A percentile compares a stretch with the other conserved stretches of the same genome.
Conservation (phyloP, 2,329 filamentous ascomycete genomes). For the Epichloe bromicola region DNA sequence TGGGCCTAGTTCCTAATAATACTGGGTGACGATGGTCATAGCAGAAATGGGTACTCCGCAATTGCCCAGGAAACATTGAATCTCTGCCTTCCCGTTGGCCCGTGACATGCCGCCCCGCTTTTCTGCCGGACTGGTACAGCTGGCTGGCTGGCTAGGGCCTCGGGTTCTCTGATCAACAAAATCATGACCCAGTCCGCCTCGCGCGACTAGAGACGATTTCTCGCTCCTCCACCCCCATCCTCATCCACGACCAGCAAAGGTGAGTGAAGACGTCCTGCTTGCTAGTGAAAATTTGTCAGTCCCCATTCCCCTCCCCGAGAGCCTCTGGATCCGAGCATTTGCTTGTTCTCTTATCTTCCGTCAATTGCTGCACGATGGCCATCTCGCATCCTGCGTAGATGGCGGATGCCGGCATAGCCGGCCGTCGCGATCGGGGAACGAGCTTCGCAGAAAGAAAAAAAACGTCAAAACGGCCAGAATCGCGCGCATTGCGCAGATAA, state of each 20-base stretch:
- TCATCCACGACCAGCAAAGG: conserved; percentile 7
- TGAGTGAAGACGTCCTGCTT: conserved; percentile 1
- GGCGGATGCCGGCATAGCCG: not conserved
- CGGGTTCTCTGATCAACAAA: conserved; percentile 11
- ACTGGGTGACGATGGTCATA: too few species aligned
- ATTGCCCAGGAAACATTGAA: too few species aligned
- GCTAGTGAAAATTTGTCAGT: not conserved
- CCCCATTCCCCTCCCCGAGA: not conserved
- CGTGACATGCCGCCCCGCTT: conserved; percentile 11
- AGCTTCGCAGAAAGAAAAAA: not conserved
- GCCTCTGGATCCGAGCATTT: not conserved
- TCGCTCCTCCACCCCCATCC: conserved; percentile 9
- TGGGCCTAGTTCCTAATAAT: too few species aligned
- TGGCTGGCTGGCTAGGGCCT: conserved; percentile 2
- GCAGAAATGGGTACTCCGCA: too few species aligned
- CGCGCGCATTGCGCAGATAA: not conserved
- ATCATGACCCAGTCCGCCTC: conserved; percentile 12
- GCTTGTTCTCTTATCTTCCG: not conserved
- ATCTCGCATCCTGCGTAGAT: not conserved
- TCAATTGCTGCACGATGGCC: not conserved
- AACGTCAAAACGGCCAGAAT: not conserved
- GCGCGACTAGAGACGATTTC: conserved; percentile 9
- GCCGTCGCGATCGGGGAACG: not conserved
- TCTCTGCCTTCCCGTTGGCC: conserved; percentile 7
- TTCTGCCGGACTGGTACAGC: conserved; percentile 4